Percentiles rank a stretch among this genome's conserved stretches.
phyloP scores from a whole-genome alignment of 179 eudicot genomes.

The Nepenthes alata region DNA sequence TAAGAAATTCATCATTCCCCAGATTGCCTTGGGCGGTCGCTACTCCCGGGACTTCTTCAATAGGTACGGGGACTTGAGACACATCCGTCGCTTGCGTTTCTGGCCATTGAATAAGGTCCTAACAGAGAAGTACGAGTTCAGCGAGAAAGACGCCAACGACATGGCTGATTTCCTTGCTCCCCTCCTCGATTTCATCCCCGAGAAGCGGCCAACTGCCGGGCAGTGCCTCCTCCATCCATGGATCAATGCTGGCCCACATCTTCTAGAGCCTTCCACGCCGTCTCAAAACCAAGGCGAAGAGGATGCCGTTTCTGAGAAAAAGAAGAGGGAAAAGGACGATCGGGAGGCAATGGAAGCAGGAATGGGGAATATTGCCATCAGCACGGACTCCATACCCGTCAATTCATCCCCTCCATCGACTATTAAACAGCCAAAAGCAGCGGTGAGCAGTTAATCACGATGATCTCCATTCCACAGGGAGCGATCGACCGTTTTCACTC shows the following conservation, averaged over 20 bases:
- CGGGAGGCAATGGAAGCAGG: slow-evolving; percentile 76
- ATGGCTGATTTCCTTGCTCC: slow-evolving; percentile 72
- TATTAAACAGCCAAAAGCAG: slow-evolving; percentile 16
- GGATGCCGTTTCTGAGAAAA: slow-evolving; percentile 13
- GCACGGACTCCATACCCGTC: slow-evolving; percentile 23
- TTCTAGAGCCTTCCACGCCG: neutral
- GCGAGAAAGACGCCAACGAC: slow-evolving; percentile 69
- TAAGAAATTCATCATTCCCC: slow-evolving; percentile 12
- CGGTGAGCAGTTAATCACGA: slow-evolving; percentile 14
- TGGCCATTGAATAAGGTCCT: slow-evolving; percentile 87
- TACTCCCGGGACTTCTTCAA: slow-evolving; percentile 83
- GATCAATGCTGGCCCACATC: slow-evolving; percentile 37
- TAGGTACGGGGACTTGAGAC: slow-evolving; percentile 76
- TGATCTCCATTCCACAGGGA: neutral
- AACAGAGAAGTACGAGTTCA: slow-evolving; percentile 70
- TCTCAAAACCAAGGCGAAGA: slow-evolving; percentile 1
- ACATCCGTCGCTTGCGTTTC: slow-evolving; percentile 76
- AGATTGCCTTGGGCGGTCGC: slow-evolving; percentile 81
- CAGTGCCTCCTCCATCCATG: slow-evolving; percentile 77
- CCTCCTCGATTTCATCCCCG: slow-evolving; percentile 85
- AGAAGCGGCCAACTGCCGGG: slow-evolving; percentile 79
- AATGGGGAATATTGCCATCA: slow-evolving; percentile 72
- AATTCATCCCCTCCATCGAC: slow-evolving; percentile 19
- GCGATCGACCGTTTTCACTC: too few species aligned
- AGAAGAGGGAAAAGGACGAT: slow-evolving; percentile 51